Evolutionary conservation across 2,329 filamentous ascomycete species (phyloP), one percentile per base, ranked within the genome.

Genomic region (Byssothecium circinans): DNA sequence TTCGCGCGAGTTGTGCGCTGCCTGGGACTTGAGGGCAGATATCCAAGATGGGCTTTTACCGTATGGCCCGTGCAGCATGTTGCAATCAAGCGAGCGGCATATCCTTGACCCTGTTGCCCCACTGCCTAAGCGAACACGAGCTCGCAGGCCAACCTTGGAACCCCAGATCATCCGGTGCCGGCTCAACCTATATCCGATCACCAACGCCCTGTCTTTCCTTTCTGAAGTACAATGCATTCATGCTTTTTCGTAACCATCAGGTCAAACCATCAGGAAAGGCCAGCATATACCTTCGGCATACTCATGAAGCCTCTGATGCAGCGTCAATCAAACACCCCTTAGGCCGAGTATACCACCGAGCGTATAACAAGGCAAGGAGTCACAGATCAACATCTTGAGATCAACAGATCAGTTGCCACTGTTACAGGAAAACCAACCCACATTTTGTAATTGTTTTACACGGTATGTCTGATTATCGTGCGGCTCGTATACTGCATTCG

Each of bases 151-250:
- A 18, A 12, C 4, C 19, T 8, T 15, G n/a, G 38, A 14, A 40
- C 22, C 29, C 23, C 17, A 40, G 5, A 11, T 8, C 25, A 18
- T 50, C 43, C 43, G 50, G 36, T 48, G 18, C 33, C 43, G 47
- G 43, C 41, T 45, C 42, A 48, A 48, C 41, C 41, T 48, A 50
- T 41, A 11, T 48, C 47, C 47, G 44, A 44, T 19, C 18, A 20
- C 17, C 33, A 22, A 20, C 30, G 42, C n/a, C n/a, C n/a, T n/a
- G n/a, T n/a, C n/a, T n/a, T n/a, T n/a, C n/a, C n/a, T n/a, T n/a
- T n/a, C n/a, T n/a, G n/a, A n/a, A n/a, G n/a, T n/a, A n/a, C n/a
- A n/a, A n/a, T n/a, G n/a, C n/a, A n/a, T n/a, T n/a, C n/a, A n/a
- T n/a, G n/a, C n/a, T n/a, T n/a, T n/a, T n/a, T n/a, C n/a, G n/a